phyloP scores from a whole-genome alignment of 805 yeast genomes.

The Lachancea fermentati region DNA sequence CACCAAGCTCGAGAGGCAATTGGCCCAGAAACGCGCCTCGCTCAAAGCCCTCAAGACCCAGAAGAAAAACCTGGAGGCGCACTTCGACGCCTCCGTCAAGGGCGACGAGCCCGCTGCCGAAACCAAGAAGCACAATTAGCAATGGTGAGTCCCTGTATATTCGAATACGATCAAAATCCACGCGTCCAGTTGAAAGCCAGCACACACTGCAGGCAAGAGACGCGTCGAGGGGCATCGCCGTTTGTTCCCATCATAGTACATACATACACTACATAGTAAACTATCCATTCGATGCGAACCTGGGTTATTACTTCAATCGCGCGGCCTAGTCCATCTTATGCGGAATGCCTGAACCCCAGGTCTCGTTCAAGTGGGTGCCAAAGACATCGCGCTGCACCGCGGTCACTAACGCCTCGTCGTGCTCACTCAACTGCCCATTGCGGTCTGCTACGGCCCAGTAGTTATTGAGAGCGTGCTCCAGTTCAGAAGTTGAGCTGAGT shows the following conservation, averaged over 20 bases:
- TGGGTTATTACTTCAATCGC: no score
- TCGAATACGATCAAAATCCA: no score
- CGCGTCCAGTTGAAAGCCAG: no score
- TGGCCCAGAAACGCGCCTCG: constrained; percentile 39
- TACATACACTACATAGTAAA: no score
- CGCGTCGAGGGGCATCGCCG: no score
- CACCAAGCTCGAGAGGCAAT: constrained; percentile 33
- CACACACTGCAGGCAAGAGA: no score
- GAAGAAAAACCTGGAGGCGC: constrained; percentile 44
- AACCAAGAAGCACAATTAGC: constrained; percentile 25
- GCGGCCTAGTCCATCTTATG: constrained; percentile 1
- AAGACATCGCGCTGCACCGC: constrained; percentile 39
- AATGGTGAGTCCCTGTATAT: constrained; percentile 1
- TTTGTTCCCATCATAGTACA: no score
- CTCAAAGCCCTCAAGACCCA: constrained; percentile 46
- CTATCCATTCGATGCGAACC: no score
- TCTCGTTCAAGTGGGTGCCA: constrained; percentile 55
- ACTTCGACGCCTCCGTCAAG: constrained; percentile 39
- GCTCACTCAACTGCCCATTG: constrained; percentile 30
- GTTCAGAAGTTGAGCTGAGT: constrained; percentile 57
- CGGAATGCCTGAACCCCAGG: constrained; percentile 56
- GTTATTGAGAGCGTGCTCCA: constrained; percentile 54
- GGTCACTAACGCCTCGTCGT: constrained; percentile 41
- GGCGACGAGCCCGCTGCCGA: constrained; percentile 14
- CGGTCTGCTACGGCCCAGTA: constrained; percentile 42